Evolutionary conservation across 2,329 filamentous ascomycete genomes (phyloP).

Genomic region (Fusarium tjaetaba): DNA sequence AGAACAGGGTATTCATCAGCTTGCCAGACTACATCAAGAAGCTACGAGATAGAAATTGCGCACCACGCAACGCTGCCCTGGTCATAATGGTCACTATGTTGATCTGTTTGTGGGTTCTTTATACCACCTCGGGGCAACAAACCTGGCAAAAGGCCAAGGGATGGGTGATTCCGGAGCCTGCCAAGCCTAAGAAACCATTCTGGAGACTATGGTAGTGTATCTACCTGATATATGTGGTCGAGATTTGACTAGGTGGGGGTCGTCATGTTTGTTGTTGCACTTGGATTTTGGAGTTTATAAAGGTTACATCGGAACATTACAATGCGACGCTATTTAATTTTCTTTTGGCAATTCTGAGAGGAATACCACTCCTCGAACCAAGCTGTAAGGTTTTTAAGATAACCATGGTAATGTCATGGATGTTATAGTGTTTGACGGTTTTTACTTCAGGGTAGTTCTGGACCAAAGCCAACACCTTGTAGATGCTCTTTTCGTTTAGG

Average conservation of each 20-base stretch:
- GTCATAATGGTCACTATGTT: constrained; percentile 17
- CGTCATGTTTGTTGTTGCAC: background rate
- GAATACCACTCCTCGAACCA: background rate
- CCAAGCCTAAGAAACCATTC: background rate
- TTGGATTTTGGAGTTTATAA: constrained; percentile 1
- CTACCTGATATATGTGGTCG: background rate
- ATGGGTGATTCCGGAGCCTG: background rate
- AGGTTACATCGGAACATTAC: background rate
- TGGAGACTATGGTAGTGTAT: background rate
- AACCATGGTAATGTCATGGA: background rate
- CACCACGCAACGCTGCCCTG: constrained; percentile 19
- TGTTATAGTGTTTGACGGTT: background rate
- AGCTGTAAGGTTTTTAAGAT: background rate
- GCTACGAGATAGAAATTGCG: constrained; percentile 19
- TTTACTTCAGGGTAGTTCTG: background rate
- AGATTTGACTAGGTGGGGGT: constrained; percentile 19
- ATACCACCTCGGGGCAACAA: constrained; percentile 7
- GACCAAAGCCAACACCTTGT: background rate
- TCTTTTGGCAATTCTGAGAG: background rate
- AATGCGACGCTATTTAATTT: background rate
- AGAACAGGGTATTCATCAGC: constrained; percentile 28
- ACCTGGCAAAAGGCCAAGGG: constrained; percentile 2
- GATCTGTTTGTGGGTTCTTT: constrained; percentile 4
- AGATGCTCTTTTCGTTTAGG: fast-evolving
- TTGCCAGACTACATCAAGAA: constrained; percentile 36